phyloP scores from a whole-genome alignment of 2,329 filamentous ascomycete genomes.

The Trichoderma simmonsii region DNA sequence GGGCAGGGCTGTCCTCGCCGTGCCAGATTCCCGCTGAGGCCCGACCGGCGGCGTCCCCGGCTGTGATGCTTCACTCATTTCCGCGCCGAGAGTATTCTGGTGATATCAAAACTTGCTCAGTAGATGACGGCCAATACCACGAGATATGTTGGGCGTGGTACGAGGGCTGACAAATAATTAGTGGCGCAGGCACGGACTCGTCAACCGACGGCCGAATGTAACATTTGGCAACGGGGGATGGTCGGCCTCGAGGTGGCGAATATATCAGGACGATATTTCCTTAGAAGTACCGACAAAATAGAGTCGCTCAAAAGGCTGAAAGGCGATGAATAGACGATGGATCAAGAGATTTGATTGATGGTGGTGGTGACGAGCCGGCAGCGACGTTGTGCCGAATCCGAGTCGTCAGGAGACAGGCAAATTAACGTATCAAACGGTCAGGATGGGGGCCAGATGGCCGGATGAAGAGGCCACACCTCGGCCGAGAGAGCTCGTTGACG shows the following conservation, averaged over 20 bases:
- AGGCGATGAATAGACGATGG: background rate
- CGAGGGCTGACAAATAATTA: conserved; percentile 17
- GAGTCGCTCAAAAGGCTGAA: background rate
- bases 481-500: background rate
- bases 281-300: background rate
- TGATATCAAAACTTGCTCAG: background rate
- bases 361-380: conserved; percentile 7
- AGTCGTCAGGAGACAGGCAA: conserved; percentile 8
- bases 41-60: conserved; percentile 26
- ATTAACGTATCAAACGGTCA: conserved; percentile 9
- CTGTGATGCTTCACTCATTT: conserved; percentile 34
- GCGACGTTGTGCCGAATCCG: conserved; percentile 15
- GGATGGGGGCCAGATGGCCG: conserved; percentile 1
- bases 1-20: conserved; percentile 37
- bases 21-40: conserved; percentile 31
- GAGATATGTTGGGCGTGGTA: conserved; percentile 13
- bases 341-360: background rate
- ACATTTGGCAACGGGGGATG: conserved; percentile 1
- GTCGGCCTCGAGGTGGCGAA: conserved; percentile 12
- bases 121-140: background rate
- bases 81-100: conserved; percentile 8
- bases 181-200: conserved; percentile 11
- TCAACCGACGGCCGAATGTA: background rate
- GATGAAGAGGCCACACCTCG: background rate
- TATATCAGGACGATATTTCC: background rate